phyloP scores from a whole-genome alignment of 345 rosid genomes.

The Eucalyptus tenuipes region DNA sequence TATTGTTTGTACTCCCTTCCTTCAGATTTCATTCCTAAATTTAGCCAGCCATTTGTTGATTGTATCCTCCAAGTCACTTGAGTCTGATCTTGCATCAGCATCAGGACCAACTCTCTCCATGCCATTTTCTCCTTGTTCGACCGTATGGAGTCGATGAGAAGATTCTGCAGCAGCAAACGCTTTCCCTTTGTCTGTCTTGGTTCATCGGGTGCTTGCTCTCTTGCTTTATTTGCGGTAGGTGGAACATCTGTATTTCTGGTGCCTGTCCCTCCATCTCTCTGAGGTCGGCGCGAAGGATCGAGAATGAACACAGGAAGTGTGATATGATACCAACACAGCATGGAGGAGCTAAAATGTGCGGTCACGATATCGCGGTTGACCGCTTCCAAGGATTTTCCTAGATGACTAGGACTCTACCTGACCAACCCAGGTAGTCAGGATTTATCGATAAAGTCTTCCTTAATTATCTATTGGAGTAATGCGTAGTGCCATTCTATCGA shows the following conservation, averaged over 20 bases:
- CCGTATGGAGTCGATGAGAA: not conserved
- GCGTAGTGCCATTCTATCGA: not conserved
- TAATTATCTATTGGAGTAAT: accelerated
- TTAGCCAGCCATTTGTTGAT: not conserved
- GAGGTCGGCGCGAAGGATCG: not conserved
- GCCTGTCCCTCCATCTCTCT: not conserved
- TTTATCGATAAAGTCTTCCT: not conserved
- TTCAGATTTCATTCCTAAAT: not conserved
- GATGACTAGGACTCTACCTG: not conserved
- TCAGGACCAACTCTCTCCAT: not conserved
- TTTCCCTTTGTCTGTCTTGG: not conserved
- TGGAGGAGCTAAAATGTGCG: not conserved
- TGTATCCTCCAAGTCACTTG: not conserved
- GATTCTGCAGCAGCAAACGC: not conserved
- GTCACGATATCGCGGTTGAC: not conserved
- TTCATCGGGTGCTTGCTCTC: not conserved
- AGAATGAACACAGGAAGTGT: not conserved
- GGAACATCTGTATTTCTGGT: not conserved
- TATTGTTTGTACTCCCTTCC: not conserved
- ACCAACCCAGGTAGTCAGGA: not conserved
- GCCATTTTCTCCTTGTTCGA: not conserved
- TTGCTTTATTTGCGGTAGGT: not conserved
- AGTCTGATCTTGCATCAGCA: not conserved
- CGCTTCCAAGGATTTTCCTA: not conserved
- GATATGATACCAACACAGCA: not conserved